These are phyloP conservation scores for Panaeolus papilionaceus DNA, from an alignment of 768 basidiomycete genomes.

Conservation along the genomic window DNA sequence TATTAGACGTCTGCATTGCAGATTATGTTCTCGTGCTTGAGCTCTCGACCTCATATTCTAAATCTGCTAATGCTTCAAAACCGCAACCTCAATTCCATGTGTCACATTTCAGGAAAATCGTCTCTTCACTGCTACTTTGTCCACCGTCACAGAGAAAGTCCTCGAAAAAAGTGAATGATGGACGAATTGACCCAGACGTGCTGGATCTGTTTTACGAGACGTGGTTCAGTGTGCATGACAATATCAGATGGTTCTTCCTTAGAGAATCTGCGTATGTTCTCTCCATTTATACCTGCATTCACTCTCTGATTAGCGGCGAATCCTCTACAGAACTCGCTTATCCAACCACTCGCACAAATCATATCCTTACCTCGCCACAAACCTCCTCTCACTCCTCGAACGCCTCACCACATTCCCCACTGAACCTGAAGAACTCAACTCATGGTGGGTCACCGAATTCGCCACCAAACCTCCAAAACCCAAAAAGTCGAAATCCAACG, in stretches of 20 bases:
- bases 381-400: no score
- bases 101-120: no score
- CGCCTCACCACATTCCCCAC: no score
- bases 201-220: no score
- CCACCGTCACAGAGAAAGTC: no score
- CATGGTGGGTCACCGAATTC: constrained; percentile 73
- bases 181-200: no score
- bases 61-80: constrained; percentile 38
- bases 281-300: constrained; percentile 8
- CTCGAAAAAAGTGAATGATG: no score
- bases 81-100: no score
- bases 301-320: background rate
- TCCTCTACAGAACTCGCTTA: constrained; percentile 36
- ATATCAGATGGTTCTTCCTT: constrained; percentile 90
- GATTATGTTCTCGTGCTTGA: constrained; percentile 78
- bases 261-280: constrained; percentile 71
- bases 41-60: constrained; percentile 61
- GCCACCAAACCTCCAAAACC: constrained; percentile 59
- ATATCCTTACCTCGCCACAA: constrained; percentile 46
- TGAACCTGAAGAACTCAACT: no score
- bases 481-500: constrained; percentile 46
- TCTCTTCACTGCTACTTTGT: no score
- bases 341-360: constrained; percentile 35
- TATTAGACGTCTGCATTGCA: constrained; percentile 70
- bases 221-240: no score